Percentiles rank a stretch among this genome's conserved stretches.
These are phyloP conservation scores for Striga asiatica DNA, from an alignment of 257 asterid genomes.

Conservation along the genomic window DNA sequence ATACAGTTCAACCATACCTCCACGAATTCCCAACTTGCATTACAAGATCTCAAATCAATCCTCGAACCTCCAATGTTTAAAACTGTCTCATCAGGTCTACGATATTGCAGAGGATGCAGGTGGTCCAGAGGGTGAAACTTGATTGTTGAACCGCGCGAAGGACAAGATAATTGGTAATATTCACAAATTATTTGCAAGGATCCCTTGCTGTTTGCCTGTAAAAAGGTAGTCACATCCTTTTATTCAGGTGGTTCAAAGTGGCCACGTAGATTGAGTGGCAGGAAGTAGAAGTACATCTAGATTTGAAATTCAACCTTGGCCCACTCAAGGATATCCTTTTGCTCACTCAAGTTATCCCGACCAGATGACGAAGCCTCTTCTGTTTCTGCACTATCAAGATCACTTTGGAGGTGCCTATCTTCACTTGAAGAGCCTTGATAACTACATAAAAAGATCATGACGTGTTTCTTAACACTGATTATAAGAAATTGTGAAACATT, in stretches of 20 bases:
- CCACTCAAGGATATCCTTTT: conserved; percentile 84
- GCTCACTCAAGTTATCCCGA: conserved; percentile 68
- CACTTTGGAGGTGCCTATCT: conserved; percentile 66
- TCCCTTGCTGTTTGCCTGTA: conserved; percentile 74
- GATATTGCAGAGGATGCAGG: conserved; percentile 80
- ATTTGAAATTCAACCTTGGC: conserved; percentile 60
- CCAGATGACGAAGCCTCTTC: conserved; percentile 96
- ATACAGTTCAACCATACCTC: conserved; percentile 44
- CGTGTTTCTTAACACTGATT: conserved; percentile 9
- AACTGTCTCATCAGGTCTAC: conserved; percentile 67
- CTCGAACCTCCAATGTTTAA: conserved; percentile 69
- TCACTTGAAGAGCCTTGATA: conserved; percentile 82
- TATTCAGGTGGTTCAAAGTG: too few relatives aligned
- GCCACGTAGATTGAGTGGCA: background rate
- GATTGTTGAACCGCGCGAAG: conserved; percentile 66
- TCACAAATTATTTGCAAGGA: conserved; percentile 82
- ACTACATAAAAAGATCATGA: conserved; percentile 33
- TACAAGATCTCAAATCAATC: conserved; percentile 77
- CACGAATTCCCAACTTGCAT: conserved; percentile 75
- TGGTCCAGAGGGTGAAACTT: conserved; percentile 89
- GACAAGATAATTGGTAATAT: conserved; percentile 61
- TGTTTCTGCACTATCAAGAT: conserved; percentile 55
- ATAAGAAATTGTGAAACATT: conserved; percentile 6
- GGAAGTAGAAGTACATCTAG: background rate
- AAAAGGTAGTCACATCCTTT: conserved; percentile 8